phyloP scores from a whole-genome alignment of 768 basidiomycete species.

The Hebeloma cylindrosporum region DNA sequence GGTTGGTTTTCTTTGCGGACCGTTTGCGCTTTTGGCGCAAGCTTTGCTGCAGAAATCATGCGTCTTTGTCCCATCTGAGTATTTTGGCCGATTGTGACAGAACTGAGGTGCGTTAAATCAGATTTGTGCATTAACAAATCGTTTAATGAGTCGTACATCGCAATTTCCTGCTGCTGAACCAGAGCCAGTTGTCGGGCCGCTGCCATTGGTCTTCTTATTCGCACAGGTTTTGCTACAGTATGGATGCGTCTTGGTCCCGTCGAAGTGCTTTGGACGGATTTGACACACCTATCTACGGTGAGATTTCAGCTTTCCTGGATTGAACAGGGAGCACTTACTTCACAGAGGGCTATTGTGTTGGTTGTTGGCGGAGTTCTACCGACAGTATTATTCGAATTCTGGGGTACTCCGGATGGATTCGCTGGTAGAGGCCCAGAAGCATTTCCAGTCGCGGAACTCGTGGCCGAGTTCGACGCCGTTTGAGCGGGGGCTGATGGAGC shows the following conservation, averaged over 20 bases:
- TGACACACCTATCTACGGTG: slow-evolving; percentile 49
- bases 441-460: slow-evolving; percentile 33
- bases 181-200: slow-evolving; percentile 19
- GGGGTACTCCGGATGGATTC: slow-evolving; percentile 22
- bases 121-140: slow-evolving; percentile 2
- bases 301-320: slow-evolving; percentile 6
- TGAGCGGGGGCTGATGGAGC: slow-evolving; percentile 28
- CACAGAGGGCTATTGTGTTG: slow-evolving; percentile 43
- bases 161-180: slow-evolving; percentile 36
- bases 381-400: slow-evolving; percentile 6
- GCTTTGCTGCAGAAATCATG: slow-evolving; percentile 67
- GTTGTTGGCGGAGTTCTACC: slow-evolving; percentile 28
- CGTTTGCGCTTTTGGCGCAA: slow-evolving; percentile 51
- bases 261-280: slow-evolving; percentile 53
- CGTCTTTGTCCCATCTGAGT: slow-evolving; percentile 53
- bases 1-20: slow-evolving; percentile 28
- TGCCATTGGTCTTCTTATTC: slow-evolving; percentile 37
- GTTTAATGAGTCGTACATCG: slow-evolving; percentile 43
- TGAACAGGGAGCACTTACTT: slow-evolving; percentile 37
- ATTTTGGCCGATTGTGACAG: slow-evolving; percentile 61
- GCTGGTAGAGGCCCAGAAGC: slow-evolving; percentile 28
- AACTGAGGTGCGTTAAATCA: slow-evolving; percentile 36
- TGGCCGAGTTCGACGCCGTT: slow-evolving; percentile 22
- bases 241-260: slow-evolving; percentile 54
- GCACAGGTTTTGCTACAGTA: slow-evolving; percentile 64